phyloP scores from a whole-genome alignment of 768 basidiomycete species.

The Tylopilus sp. region DNA sequence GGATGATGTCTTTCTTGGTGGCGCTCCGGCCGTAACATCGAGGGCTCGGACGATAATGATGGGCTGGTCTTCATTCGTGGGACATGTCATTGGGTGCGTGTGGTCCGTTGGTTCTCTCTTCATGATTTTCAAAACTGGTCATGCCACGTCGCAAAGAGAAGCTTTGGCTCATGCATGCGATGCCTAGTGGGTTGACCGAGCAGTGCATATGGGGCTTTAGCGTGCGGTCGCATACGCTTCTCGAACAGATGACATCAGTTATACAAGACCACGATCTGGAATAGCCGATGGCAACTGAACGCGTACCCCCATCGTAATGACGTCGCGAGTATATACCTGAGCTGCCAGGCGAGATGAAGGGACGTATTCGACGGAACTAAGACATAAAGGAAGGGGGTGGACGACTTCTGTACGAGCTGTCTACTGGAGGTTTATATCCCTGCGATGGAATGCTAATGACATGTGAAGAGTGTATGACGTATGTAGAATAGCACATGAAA shows the following conservation, averaged over 20 bases:
- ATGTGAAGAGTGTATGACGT: too few relatives aligned
- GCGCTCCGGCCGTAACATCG: not conserved
- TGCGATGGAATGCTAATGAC: too few relatives aligned
- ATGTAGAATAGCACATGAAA: too few relatives aligned
- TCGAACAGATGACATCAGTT: constrained; percentile 4
- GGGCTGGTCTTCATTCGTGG: not conserved
- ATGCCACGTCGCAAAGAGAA: not conserved
- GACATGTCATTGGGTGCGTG: not conserved
- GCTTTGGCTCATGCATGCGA: not conserved
- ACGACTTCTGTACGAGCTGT: too few relatives aligned
- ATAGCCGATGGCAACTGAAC: not conserved
- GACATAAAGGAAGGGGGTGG: too few relatives aligned
- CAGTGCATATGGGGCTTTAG: not conserved
- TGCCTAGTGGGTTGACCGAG: not conserved
- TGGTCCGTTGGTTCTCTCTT: not conserved
- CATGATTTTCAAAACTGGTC: constrained; percentile 11
- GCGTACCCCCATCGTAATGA: not conserved
- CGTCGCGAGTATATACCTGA: not conserved
- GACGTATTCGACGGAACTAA: too few relatives aligned
- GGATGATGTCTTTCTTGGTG: not conserved
- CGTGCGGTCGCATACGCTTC: not conserved
- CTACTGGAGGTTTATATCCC: too few relatives aligned
- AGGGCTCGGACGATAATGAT: not conserved
- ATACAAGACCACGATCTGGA: not conserved
- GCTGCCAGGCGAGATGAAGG: too few relatives aligned